Base-by-base conservation (phyloP, 768 basidiomycete species). In the Mycena alexandri region DNA sequence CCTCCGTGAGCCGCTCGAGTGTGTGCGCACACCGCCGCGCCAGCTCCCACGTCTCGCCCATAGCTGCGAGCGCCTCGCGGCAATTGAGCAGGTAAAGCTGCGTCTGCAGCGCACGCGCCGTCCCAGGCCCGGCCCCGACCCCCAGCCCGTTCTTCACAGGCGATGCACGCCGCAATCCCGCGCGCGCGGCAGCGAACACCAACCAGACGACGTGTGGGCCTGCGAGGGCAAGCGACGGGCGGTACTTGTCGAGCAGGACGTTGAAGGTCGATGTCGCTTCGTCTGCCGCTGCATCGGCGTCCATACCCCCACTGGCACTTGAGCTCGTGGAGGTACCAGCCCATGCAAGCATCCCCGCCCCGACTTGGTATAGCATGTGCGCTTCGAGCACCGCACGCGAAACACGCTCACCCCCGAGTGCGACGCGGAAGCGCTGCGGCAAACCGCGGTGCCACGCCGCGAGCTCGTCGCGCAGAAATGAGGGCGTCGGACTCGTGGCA, bases 281-380 rank as follows among this genome's bases (percentile, higher is more conserved):
- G 68, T 71, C 62, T 67, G 67, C 60, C 50, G 56, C 58, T 48
- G 67, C 10, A 54, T 59, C 54, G 52, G 55, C 16, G 33, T 29
- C 24, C 38, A 38, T 12, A 16, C 24, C 25, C 1, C 22, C 33
- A 6, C 3, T 44, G 10, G 36, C 38, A 43, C 19, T 36, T 29
- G 29, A 29, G n/a, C n/a, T n/a, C n/a, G n/a, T 41, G n/a, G 53
- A 14, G 12, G 16, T 44, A 14, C 38, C 16, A 6, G 47, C 70
- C n/a, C 74, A 70, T 36, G 72, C 74, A 3, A 78, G 71, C 63
- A 78, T 65, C 34, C 75, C 76, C 22, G 73, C 64, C 7, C 75
- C 75, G 25, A 76, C 72, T 29, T 78, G 75, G 60, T 76, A 76
- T 21, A 75, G 65, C 77, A 78, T 76, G 36, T 78, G 75, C 43